A percentile compares a stretch with the other conserved stretches of the same genome.
These are phyloP conservation scores for Bruguiera sexangula DNA, from an alignment of 345 rosid species.

Conservation along the genomic window DNA sequence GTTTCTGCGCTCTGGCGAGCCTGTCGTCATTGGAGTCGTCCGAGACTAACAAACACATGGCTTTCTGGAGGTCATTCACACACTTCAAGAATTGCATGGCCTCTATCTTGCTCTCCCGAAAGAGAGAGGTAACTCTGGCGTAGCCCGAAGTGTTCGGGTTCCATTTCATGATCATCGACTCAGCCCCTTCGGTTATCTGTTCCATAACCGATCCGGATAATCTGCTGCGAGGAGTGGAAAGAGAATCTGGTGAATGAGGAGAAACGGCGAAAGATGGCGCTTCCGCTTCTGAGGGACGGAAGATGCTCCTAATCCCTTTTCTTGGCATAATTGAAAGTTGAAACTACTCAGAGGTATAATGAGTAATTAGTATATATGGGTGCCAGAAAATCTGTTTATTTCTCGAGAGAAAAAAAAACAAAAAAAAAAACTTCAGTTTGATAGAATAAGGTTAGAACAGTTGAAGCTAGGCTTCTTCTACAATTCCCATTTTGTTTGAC, in stretches of 20 bases:
- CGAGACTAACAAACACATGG: constrained; percentile 1
- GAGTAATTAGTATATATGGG: neutral
- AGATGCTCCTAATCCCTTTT: constrained; percentile 29
- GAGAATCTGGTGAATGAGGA: neutral
- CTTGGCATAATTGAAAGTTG: constrained; percentile 10
- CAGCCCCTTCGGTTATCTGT: constrained; percentile 4
- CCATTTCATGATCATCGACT: constrained; percentile 25
- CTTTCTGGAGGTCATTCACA: constrained; percentile 8
- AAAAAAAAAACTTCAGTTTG: neutral
- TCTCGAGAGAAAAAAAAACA: neutral
- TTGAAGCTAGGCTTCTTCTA: no score
- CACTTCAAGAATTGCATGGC: constrained; percentile 13
- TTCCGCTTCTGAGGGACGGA: constrained; percentile 15
- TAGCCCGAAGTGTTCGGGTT: constrained; percentile 14
- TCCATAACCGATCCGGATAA: constrained; percentile 12
- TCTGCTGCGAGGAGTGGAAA: constrained; percentile 10
- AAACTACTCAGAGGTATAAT: neutral
- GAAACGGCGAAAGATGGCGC: constrained; percentile 11
- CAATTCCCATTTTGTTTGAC: no score
- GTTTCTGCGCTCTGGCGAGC: constrained; percentile 5
- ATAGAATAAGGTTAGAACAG: no score
- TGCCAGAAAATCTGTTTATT: neutral
- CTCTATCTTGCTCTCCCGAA: constrained; percentile 11
- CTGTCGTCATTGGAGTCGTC: neutral
- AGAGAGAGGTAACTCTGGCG: constrained; percentile 21